Evolutionary conservation across 2,329 filamentous ascomycete genomes (phyloP).

Genomic region (Fusarium xylarioides): DNA sequence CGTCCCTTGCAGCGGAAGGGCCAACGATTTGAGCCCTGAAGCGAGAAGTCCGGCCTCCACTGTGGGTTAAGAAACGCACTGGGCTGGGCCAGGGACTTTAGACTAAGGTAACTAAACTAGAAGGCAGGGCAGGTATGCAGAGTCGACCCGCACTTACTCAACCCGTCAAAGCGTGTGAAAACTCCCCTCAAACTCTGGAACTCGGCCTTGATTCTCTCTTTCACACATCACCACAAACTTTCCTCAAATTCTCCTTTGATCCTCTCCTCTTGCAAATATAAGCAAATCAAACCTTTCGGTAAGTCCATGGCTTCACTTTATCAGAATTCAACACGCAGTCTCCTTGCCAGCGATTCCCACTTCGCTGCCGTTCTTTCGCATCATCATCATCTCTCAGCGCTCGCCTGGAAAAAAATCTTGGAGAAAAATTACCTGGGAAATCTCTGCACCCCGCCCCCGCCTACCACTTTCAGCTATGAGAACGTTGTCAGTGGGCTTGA

Average conservation of each 20-base stretch:
- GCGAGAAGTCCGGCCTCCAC: slow-evolving; percentile 28
- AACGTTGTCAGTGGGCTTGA: slow-evolving; percentile 28
- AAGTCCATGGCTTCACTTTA: neutral
- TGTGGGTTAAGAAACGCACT: slow-evolving; percentile 15
- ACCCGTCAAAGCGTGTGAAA: slow-evolving; percentile 34
- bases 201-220: slow-evolving; percentile 17
- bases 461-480: slow-evolving; percentile 38
- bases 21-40: slow-evolving; percentile 41
- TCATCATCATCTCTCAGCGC: slow-evolving; percentile 1
- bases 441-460: slow-evolving; percentile 47
- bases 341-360: neutral
- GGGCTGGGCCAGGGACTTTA: slow-evolving; percentile 22
- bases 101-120: slow-evolving; percentile 14
- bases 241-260: slow-evolving; percentile 19
- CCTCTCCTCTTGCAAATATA: slow-evolving; percentile 10
- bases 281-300: slow-evolving; percentile 11
- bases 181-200: slow-evolving; percentile 14
- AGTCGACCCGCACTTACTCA: slow-evolving; percentile 40
- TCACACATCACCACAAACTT: slow-evolving; percentile 32
- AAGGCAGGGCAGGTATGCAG: neutral
- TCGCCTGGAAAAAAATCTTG: slow-evolving; percentile 27
- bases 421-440: slow-evolving; percentile 37
- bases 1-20: slow-evolving; percentile 28
- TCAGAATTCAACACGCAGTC: neutral
- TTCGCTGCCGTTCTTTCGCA: neutral